Evolutionary conservation across 208 protist genomes (phyloP).

Genomic region (Wallacemonas sp.): DNA sequence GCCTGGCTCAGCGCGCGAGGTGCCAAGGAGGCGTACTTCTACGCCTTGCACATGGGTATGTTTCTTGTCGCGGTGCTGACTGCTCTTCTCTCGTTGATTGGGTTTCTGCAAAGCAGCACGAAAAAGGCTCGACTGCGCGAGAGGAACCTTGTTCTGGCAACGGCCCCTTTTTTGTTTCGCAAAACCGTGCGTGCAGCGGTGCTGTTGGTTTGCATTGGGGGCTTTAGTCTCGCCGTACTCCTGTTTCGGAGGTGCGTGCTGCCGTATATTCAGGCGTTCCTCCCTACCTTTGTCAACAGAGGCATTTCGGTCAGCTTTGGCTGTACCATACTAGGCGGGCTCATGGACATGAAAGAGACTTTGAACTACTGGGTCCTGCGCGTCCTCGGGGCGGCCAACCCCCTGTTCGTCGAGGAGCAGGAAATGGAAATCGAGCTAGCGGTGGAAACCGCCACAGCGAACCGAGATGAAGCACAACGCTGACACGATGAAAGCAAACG

Average conservation of each 20-base stretch:
- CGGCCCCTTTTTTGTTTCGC: constrained; percentile 55
- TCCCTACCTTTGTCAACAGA: constrained; percentile 42
- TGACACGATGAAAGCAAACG: neutral
- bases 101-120: constrained; percentile 24
- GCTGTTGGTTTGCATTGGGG: constrained; percentile 34
- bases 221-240: constrained; percentile 26
- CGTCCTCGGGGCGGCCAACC: constrained; percentile 51
- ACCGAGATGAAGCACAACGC: neutral
- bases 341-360: constrained; percentile 80
- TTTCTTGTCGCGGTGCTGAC: constrained; percentile 21
- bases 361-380: constrained; percentile 62
- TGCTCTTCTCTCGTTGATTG: constrained; percentile 16
- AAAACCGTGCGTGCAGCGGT: constrained; percentile 69
- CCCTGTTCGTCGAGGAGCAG: constrained; percentile 25
- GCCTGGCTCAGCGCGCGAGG: neutral
- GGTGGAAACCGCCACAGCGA: neutral
- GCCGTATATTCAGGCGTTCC: constrained; percentile 31
- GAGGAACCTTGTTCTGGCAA: constrained; percentile 49
- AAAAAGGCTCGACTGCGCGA: constrained; percentile 34
- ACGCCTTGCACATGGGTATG: constrained; percentile 14
- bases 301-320: constrained; percentile 41
- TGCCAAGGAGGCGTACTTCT: constrained; percentile 10
- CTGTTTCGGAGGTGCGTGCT: constrained; percentile 30
- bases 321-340: constrained; percentile 57
- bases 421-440: neutral